These are phyloP conservation scores for Hypericum androsaemum DNA, from an alignment of 345 rosid genomes.

Conservation along the genomic window DNA sequence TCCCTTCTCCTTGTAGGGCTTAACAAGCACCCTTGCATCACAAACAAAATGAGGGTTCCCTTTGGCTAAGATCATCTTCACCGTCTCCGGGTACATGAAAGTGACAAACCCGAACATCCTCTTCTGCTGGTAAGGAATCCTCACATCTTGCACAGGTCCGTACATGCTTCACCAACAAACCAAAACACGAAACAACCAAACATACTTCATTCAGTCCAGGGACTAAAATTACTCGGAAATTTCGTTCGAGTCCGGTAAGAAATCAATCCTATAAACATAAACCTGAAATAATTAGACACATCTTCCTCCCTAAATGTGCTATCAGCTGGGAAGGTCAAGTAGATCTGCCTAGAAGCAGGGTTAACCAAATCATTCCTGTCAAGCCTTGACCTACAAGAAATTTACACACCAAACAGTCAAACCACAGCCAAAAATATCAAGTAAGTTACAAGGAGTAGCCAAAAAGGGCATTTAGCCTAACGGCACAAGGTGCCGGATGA, in stretches of 20 bases:
- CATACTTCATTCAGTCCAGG: neutral
- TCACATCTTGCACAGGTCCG: constrained; percentile 6
- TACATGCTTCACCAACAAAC: neutral
- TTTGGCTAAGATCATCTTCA: constrained; percentile 4
- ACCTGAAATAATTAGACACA: constrained; percentile 4
- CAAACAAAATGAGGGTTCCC: constrained; percentile 4
- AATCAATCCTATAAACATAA: no score
- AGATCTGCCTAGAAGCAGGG: constrained; percentile 1
- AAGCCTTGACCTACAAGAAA: no score
- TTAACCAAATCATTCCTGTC: no score
- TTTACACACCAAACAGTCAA: no score
- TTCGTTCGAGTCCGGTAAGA: neutral
- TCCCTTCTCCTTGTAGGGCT: constrained; percentile 5
- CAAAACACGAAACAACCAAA: neutral
- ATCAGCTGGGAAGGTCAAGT: constrained; percentile 5
- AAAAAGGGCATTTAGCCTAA: no score
- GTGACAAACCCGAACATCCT: constrained; percentile 4
- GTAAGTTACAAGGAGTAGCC: no score
- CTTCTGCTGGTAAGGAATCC: neutral
- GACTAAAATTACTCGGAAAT: neutral
- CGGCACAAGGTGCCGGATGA: no score
- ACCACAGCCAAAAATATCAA: no score
- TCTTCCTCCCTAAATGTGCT: constrained; percentile 1
- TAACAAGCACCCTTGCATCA: constrained; percentile 1
- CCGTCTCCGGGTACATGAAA: neutral